phyloP scores from a whole-genome alignment of 192 early-diverging fungal genomes.

The Entophlyctis luteolus region DNA sequence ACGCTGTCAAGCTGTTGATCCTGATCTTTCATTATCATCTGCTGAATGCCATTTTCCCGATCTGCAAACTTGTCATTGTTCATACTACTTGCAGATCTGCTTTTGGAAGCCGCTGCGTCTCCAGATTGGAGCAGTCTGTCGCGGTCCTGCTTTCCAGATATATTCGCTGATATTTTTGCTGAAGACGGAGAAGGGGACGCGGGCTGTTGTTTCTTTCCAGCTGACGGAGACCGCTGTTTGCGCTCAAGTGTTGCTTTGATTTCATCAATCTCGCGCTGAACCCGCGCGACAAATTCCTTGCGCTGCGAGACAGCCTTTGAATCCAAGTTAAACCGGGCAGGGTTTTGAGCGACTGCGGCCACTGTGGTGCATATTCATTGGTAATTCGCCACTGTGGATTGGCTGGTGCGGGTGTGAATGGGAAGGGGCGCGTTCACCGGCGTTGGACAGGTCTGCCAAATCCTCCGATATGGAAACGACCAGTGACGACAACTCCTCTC shows the following conservation, averaged over 20 bases:
- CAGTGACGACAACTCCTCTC: not conserved
- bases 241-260: not conserved
- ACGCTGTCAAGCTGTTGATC: constrained; percentile 54
- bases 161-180: too few relatives aligned
- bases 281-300: constrained; percentile 36
- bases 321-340: constrained; percentile 39
- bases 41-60: constrained; percentile 42
- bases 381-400: too few relatives aligned
- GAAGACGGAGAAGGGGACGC: not conserved
- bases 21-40: constrained; percentile 46
- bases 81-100: constrained; percentile 17
- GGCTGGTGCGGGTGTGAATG: not conserved
- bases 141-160: not conserved
- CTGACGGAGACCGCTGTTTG: not conserved
- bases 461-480: not conserved
- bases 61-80: constrained; percentile 41
- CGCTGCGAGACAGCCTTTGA: constrained; percentile 34
- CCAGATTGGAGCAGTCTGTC: not conserved
- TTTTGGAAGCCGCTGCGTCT: not conserved
- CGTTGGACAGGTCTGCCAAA: not conserved
- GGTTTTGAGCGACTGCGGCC: constrained; percentile 41
- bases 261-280: constrained; percentile 22
- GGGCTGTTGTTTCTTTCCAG: not conserved
- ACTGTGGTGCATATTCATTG: constrained; percentile 18
- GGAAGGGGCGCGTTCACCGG: not conserved